Evolutionary conservation across 495 filamentous ascomycete genomes (phyloP), one percentile per base, ranked within the genome.

Genomic region (Cudoniella acicularis): DNA sequence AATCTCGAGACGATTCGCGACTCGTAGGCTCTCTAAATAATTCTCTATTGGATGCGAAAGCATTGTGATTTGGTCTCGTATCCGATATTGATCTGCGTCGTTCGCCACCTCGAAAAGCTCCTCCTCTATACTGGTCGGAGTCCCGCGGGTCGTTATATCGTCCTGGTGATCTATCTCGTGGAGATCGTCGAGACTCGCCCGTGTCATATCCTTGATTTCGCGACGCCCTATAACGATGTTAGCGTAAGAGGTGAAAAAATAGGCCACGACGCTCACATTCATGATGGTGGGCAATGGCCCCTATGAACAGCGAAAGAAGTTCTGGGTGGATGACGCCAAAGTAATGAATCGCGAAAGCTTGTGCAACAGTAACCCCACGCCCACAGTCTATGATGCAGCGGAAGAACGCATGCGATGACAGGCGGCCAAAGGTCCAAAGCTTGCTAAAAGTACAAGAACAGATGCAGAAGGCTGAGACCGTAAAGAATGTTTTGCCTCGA

Each of bases 111-210:
- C 59, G 56, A 9, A 20, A 27, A 41, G 20, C 43, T 20, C 72
- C 70, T 48, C 80, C 78, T 51, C 74, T 72, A 57, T 79, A 82
- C 42, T 79, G 69, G 2, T 68, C 55, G 3, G 72, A 72, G 10
- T 69, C 43, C 17, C 75, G 65, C 23, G 82, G 63, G 58, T 87
- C 85, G 51, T 74, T 67, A 50, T 78, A 82, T 55, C 74, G 66
- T 54, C 69, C 68, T 16, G 84, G 83, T 0, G 84, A 87, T 46
- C 83, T 73, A 54, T 87, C 83, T 60, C 84, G 72, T 46, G 80
- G 74, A 36, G 76, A 77, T 48, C 80, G 77, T 45, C 74, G 73
- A 53, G 70, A 68, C 20, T 77, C 75, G 56, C 66, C 61, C 54
- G 66, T 55, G 52, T 70, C 68, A 54, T 64, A 63, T 51, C 67